A percentile compares a stretch with the other conserved stretches of the same genome.
Conservation (phyloP, 2,329 filamentous ascomycete species). For the Plectosphaerella sp. region DNA sequence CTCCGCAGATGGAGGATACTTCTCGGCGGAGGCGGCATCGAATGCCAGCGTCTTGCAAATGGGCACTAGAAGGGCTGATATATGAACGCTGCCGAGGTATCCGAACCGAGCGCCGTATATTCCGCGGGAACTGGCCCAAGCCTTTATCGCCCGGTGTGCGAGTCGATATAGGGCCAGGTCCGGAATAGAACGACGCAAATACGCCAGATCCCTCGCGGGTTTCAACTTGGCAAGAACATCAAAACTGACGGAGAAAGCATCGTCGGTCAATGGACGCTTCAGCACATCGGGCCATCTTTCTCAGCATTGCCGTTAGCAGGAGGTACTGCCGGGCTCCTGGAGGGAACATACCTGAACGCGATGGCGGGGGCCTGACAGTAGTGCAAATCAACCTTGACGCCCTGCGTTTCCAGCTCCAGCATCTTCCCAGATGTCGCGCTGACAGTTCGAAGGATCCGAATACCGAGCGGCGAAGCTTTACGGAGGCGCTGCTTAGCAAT, state of each 20-base stretch:
- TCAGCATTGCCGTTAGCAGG: not conserved
- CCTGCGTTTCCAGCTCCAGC: conserved; percentile 57
- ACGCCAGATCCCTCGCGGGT: conserved; percentile 57
- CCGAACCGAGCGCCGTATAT: conserved; percentile 64
- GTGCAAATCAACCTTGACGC: conserved; percentile 59
- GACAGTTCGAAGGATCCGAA: conserved; percentile 53
- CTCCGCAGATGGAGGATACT: conserved; percentile 33
- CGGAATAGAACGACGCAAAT: conserved; percentile 55
- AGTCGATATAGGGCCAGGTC: conserved; percentile 52
- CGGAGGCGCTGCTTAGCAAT: conserved; percentile 51
- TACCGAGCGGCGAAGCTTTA: conserved; percentile 33
- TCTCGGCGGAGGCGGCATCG: conserved; percentile 19
- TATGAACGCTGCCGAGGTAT: conserved; percentile 60
- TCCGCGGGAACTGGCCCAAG: conserved; percentile 58
- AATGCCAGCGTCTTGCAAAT: conserved; percentile 48
- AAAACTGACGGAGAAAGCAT: conserved; percentile 50
- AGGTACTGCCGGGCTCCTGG: too few species aligned
- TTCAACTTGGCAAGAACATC: conserved; percentile 59
- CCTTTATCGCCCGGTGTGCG: conserved; percentile 55
- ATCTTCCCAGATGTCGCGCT: conserved; percentile 57
- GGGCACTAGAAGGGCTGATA: conserved; percentile 56
- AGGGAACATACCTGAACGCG: conserved; percentile 35
- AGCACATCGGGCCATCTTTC: conserved; percentile 41
- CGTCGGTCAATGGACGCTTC: conserved; percentile 42
- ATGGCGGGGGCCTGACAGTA: conserved; percentile 58